phyloP scores from a whole-genome alignment of 2,329 filamentous ascomycete genomes.

The Fusarium cicatricum region DNA sequence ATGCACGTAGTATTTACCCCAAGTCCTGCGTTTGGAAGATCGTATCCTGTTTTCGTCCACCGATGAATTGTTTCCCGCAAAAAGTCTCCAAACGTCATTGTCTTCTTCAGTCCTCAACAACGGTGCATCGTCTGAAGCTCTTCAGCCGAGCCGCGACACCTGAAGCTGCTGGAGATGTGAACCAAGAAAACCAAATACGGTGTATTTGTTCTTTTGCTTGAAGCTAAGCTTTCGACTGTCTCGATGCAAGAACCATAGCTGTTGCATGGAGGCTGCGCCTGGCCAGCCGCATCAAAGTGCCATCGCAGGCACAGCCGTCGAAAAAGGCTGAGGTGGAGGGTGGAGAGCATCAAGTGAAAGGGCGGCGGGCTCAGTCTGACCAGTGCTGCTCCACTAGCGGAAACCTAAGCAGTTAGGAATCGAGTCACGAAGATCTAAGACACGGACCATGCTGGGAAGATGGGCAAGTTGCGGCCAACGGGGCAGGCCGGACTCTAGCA shows the following conservation, averaged over 20 bases:
- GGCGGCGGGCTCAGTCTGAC: conserved; percentile 1
- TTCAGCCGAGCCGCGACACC: conserved; percentile 10
- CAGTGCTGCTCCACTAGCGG: conserved; percentile 15
- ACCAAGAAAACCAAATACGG: not conserved
- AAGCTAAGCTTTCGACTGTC: not conserved
- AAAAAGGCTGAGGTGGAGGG: conserved; percentile 43
- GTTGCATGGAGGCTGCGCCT: conserved; percentile 35
- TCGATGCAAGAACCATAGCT: not conserved
- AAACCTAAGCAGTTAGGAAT: conserved; percentile 7
- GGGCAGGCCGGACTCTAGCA: conserved; percentile 4
- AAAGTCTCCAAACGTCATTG: not conserved
- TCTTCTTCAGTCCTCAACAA: not conserved
- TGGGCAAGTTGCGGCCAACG: not conserved
- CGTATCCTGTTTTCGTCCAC: not conserved
- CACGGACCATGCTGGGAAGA: conserved; percentile 23
- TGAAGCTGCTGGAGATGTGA: conserved; percentile 16
- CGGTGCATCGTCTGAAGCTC: not conserved
- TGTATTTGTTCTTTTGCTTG: not conserved
- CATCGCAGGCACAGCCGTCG: conserved; percentile 40
- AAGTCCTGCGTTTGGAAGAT: too few relatives aligned
- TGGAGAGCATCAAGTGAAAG: conserved; percentile 29
- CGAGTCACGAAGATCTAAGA: conserved; percentile 25
- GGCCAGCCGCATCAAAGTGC: conserved; percentile 13
- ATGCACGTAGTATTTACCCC: too few relatives aligned
- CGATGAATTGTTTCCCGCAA: not conserved